A percentile compares a stretch with the other conserved stretches of the same genome.
Evolutionary conservation across 768 basidiomycete genomes (phyloP).

Genomic region (Pleurotus tuoliensis): DNA sequence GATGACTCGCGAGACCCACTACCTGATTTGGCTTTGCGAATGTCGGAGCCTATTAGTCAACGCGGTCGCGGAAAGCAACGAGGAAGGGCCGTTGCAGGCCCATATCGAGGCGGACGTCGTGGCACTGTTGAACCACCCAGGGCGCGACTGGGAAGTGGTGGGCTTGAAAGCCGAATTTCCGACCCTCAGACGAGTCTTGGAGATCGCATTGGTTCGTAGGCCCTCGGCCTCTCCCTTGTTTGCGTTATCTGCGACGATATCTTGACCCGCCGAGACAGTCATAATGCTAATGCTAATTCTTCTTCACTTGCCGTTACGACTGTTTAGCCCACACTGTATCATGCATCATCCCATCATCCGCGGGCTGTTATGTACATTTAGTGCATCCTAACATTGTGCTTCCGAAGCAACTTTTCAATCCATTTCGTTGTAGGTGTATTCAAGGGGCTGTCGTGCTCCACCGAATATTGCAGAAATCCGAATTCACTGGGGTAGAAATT

Average conservation of each 20-base stretch:
- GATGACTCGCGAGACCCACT: background rate
- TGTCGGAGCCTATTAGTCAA: background rate
- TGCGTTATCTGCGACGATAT: background rate
- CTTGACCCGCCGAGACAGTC: background rate
- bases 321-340: too few relatives aligned
- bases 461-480: too few relatives aligned
- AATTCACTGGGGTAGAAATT: too few relatives aligned
- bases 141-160: background rate
- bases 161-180: slow-evolving; percentile 4
- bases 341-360: too few relatives aligned
- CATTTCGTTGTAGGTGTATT: too few relatives aligned
- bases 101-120: background rate
- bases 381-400: too few relatives aligned
- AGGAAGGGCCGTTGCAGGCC: background rate
- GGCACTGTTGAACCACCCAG: background rate
- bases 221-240: background rate
- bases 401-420: too few relatives aligned
- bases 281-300: too few relatives aligned
- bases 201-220: background rate
- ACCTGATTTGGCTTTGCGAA: background rate
- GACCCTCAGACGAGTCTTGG: background rate
- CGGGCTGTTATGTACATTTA: too few relatives aligned
- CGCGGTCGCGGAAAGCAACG: background rate
- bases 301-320: too few relatives aligned
- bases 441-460: too few relatives aligned